A percentile compares a stretch with the other conserved stretches of the same genome.
phyloP scores from a whole-genome alignment of 1,284 basidiomycete species.

The Malassezia brasiliensis region DNA sequence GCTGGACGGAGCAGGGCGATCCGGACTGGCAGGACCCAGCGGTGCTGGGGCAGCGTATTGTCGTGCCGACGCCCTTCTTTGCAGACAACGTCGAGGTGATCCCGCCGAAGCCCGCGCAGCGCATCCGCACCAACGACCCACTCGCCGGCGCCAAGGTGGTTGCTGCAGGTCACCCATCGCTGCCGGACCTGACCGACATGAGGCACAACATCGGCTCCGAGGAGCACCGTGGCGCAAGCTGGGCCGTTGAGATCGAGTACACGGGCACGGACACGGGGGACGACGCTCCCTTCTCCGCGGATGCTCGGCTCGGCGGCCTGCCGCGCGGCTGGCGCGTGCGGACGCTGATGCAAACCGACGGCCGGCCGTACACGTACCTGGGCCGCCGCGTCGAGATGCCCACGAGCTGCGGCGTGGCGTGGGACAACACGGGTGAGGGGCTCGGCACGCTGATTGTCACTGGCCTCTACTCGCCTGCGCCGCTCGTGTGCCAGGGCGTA shows the following conservation, averaged over 20 bases:
- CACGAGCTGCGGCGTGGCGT: background rate
- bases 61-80: slow-evolving; percentile 10
- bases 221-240: slow-evolving; percentile 9
- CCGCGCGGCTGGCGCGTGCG: slow-evolving; percentile 10
- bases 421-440: background rate
- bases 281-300: background rate
- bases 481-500: background rate
- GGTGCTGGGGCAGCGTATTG: background rate
- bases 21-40: background rate
- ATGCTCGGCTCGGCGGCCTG: background rate
- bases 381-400: background rate
- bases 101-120: background rate
- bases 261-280: background rate
- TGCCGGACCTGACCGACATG: slow-evolving; percentile 3
- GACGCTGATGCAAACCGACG: slow-evolving; percentile 10
- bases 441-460: background rate
- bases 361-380: background rate
- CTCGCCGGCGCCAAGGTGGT: slow-evolving; percentile 6
- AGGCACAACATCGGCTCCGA: background rate
- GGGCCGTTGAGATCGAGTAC: slow-evolving; percentile 10
- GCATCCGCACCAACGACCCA: background rate
- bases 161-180: slow-evolving; percentile 14
- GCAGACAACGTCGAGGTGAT: slow-evolving; percentile 11
- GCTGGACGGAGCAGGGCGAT: background rate
- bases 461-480: background rate